Percentiles rank a stretch among this genome's conserved stretches.
phyloP scores from a whole-genome alignment of 169 alveolate genomes.

The Plasmodium cynomolgi region DNA sequence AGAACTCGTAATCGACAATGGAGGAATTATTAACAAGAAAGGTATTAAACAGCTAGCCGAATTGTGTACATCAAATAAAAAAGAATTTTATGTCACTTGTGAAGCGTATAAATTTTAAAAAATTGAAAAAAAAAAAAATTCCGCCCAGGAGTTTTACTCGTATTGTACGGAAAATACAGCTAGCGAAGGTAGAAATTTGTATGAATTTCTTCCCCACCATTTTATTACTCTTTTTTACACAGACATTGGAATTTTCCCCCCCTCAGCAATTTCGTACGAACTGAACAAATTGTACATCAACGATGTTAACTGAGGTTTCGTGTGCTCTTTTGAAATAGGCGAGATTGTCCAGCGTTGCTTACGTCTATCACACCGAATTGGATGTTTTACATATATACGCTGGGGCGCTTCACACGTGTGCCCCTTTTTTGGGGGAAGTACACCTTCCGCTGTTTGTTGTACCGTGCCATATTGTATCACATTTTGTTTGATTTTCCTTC shows the following conservation, averaged over 20 bases:
- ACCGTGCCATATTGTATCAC: neutral
- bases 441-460: neutral
- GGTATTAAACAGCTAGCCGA: slow-evolving; percentile 44
- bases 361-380: neutral
- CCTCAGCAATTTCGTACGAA: slow-evolving; percentile 56
- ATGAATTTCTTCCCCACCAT: slow-evolving; percentile 67
- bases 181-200: slow-evolving; percentile 4
- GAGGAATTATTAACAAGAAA: slow-evolving; percentile 59
- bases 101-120: slow-evolving; percentile 68
- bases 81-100: slow-evolving; percentile 68
- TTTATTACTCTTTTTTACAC: slow-evolving; percentile 69
- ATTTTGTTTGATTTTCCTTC: neutral
- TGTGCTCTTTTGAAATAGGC: neutral
- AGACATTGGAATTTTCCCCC: slow-evolving; percentile 69
- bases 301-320: neutral
- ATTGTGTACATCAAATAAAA: slow-evolving; percentile 64
- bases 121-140: slow-evolving; percentile 39
- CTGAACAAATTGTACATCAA: slow-evolving; percentile 46
- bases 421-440: neutral
- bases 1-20: slow-evolving; percentile 67
- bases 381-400: neutral
- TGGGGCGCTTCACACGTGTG: neutral
- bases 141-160: slow-evolving; percentile 7
- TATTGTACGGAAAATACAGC: slow-evolving; percentile 52
- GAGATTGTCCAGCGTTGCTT: neutral